phyloP scores from a whole-genome alignment of 352 stramenopile genomes.

The Pythium monospermum region DNA sequence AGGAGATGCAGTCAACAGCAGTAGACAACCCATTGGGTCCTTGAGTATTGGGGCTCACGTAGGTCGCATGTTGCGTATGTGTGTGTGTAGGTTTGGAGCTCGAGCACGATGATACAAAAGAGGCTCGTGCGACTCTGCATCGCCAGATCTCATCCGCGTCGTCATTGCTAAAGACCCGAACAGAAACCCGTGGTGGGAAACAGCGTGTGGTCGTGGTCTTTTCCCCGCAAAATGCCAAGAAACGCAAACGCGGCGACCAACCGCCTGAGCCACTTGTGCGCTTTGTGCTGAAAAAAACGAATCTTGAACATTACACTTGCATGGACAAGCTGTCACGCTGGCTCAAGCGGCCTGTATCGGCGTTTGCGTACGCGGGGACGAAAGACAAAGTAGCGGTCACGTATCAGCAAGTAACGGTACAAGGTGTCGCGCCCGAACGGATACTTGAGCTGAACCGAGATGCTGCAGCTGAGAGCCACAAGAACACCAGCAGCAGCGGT shows the following conservation, averaged over 20 bases:
- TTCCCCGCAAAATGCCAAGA: constrained; percentile 52
- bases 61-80: no score
- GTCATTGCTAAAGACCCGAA: constrained; percentile 60
- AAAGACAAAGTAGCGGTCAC: constrained; percentile 78
- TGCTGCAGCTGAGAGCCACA: not conserved
- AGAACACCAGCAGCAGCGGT: not conserved
- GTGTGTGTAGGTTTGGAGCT: constrained; percentile 56
- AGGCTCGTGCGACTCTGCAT: constrained; percentile 52
- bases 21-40: no score
- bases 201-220: constrained; percentile 59
- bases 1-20: no score
- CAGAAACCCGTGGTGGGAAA: constrained; percentile 34
- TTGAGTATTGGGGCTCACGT: no score
- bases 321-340: constrained; percentile 48
- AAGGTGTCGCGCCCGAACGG: constrained; percentile 34
- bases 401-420: constrained; percentile 56
- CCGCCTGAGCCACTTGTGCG: constrained; percentile 35
- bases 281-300: constrained; percentile 73
- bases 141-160: constrained; percentile 54
- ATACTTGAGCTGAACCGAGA: constrained; percentile 35
- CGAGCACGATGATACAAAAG: constrained; percentile 55
- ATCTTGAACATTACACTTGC: constrained; percentile 68
- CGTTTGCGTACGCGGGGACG: constrained; percentile 61
- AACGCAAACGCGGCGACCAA: constrained; percentile 58
- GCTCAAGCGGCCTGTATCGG: constrained; percentile 40